A percentile compares a stretch with the other conserved stretches of the same genome.
Evolutionary conservation across 2,329 filamentous ascomycete species (phyloP).

Genomic region (Ceratocystis albifundus): DNA sequence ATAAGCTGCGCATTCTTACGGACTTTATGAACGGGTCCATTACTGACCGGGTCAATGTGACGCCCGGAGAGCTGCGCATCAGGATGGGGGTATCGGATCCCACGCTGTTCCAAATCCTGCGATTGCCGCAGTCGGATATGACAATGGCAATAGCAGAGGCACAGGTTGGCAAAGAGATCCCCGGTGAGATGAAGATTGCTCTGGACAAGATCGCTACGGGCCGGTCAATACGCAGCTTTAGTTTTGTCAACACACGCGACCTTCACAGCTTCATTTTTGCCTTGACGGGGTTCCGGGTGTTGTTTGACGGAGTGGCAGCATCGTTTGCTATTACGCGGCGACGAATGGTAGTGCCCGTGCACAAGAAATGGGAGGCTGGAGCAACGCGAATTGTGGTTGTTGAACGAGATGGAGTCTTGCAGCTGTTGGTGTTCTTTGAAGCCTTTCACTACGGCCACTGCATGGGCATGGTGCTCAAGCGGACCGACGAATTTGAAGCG

Average conservation of each 20-base stretch:
- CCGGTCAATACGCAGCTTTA: constrained; percentile 59
- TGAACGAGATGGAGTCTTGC: constrained; percentile 59
- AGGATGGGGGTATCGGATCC: constrained; percentile 51
- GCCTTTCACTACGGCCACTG: constrained; percentile 77
- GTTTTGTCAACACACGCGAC: constrained; percentile 53
- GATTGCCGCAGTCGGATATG: constrained; percentile 64
- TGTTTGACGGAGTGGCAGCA: constrained; percentile 60
- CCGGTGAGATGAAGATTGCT: constrained; percentile 51
- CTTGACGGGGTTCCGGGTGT: constrained; percentile 66
- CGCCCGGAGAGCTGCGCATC: constrained; percentile 59
- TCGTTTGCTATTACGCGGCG: constrained; percentile 72
- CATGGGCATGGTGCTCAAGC: constrained; percentile 79
- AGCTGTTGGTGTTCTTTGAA: constrained; percentile 77
- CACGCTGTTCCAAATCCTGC: constrained; percentile 53
- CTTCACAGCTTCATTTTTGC: constrained; percentile 69
- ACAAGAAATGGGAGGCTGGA: constrained; percentile 88
- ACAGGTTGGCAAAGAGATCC: constrained; percentile 49
- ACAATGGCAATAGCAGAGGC: constrained; percentile 64
- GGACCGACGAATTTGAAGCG: constrained; percentile 70
- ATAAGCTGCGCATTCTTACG: constrained; percentile 62
- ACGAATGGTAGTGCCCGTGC: constrained; percentile 81
- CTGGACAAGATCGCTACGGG: constrained; percentile 46
- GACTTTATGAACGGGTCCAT: constrained; percentile 66
- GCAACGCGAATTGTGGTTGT: constrained; percentile 71
- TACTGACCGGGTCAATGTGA: constrained; percentile 74